phyloP scores from a whole-genome alignment of 2,329 filamentous ascomycete species.

The Clonostachys byssicola region DNA sequence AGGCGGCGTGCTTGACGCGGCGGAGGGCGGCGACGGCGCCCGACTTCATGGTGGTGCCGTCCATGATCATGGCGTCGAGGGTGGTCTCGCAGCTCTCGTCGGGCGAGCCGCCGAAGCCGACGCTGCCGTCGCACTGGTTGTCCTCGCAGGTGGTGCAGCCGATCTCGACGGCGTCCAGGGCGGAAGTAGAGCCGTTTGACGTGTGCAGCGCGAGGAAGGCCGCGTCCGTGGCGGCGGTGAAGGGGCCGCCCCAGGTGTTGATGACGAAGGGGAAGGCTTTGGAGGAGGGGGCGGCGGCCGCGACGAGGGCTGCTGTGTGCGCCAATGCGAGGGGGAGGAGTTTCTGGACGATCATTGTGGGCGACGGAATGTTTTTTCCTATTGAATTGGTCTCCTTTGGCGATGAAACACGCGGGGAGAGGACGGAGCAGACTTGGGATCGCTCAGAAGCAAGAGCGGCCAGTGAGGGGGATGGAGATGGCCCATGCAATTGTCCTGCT shows the following conservation, averaged over 20 bases:
- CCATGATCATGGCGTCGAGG: constrained; percentile 56
- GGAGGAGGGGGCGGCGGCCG: constrained; percentile 9
- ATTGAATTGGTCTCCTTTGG: too few species aligned
- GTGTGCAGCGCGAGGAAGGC: constrained; percentile 33
- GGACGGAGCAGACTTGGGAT: too few species aligned
- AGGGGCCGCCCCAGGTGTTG: constrained; percentile 51
- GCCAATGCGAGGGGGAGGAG: neutral
- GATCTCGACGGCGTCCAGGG: constrained; percentile 46
- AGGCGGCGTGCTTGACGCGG: constrained; percentile 40
- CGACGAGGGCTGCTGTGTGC: too few species aligned
- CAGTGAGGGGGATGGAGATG: too few species aligned
- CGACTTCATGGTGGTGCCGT: constrained; percentile 46
- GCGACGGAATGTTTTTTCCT: neutral
- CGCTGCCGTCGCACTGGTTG: constrained; percentile 48
- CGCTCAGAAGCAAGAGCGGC: too few species aligned
- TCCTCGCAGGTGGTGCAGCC: constrained; percentile 47
- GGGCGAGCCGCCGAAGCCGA: constrained; percentile 50
- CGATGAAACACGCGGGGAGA: too few species aligned
- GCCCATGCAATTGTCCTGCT: too few species aligned
- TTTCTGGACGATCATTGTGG: constrained; percentile 5
- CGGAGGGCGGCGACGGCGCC: constrained; percentile 49
- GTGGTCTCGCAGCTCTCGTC: constrained; percentile 54
- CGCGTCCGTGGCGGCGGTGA: constrained; percentile 45
- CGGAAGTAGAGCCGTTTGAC: constrained; percentile 17
- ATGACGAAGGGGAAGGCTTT: constrained; percentile 43